Base-by-base conservation (phyloP, 371 early-diverging fungal species). In the Smittium culicis region DNA sequence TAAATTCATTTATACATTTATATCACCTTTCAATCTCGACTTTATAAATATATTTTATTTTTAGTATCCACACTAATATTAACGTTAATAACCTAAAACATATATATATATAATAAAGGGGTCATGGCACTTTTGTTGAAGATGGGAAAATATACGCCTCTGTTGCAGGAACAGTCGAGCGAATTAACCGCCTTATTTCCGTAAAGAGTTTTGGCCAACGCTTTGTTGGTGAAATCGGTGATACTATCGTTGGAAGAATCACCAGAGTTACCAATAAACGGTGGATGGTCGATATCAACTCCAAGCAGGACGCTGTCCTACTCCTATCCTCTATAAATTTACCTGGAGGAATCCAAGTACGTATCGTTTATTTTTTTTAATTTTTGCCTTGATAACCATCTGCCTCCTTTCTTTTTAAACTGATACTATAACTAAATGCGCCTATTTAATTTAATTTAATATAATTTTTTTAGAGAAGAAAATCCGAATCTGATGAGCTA, bases 231-330 rank as follows among this genome's bases (percentile, higher is more conserved):
- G 94, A 98, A 72, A 91, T 99, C 69, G 99, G 99, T 61, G 99
- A 99, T 81, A 92, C 99, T 60, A 92, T 99, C 0, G 94, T 99
- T 2, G 99, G 99, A 1, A 81, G 99, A 56, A 89, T 99, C 35
- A 90, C 88, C 30, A 94, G 93, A 71, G 90, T 93, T 62, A 79
- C 72, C n/a, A 86, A 84, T 64, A 97, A 89, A 80, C 89, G 98
- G 72, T 99, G 99, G 99, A 92, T 90, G 71, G 91, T 99, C 0
- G 98, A 98, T 75, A 86, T 95, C 35, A 92, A 90, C 74, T 85
- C 91, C 32, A 84, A 88, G 54, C 89, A 88, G 73, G 96, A 99
- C 75, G 92, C 88, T 3, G 82, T 90, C 29, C 78, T 99, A 34
- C 80, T 91, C 64, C 81, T 99, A 64, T 93, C 95, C 45, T 88